Percentiles rank a stretch among this genome's conserved stretches.
Evolutionary conservation across 176 grass and related monocot genomes (phyloP).

Genomic region (Pontederia crassipes): DNA sequence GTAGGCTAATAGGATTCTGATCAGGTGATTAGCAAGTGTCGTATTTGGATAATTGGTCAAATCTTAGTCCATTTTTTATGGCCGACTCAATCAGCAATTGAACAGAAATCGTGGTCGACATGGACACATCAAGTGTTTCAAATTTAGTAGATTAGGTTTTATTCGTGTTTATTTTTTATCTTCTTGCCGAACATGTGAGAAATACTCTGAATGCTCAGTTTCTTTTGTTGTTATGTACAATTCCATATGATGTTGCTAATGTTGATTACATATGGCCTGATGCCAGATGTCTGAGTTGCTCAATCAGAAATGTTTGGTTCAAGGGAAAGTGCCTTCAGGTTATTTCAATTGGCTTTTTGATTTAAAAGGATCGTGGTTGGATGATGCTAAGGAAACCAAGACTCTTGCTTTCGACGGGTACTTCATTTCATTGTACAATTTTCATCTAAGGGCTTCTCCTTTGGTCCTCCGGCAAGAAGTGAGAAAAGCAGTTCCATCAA

Average conservation of each 20-base stretch:
- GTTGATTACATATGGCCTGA: neutral
- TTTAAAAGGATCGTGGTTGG: slow-evolving; percentile 75
- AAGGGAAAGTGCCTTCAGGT: slow-evolving; percentile 85
- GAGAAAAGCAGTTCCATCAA: slow-evolving; percentile 73
- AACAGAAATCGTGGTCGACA: no score
- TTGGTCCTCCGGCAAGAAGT: slow-evolving; percentile 80
- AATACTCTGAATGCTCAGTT: no score
- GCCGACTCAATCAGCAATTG: no score
- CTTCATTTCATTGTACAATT: slow-evolving; percentile 86
- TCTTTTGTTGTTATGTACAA: no score
- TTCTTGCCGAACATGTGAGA: no score
- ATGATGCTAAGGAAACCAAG: slow-evolving; percentile 67
- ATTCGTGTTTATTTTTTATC: no score
- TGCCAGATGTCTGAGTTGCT: slow-evolving; percentile 89
- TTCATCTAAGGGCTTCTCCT: slow-evolving; percentile 75
- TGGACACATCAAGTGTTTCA: no score
- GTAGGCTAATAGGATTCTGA: no score
- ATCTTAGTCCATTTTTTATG: no score
- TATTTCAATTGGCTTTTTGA: slow-evolving; percentile 80
- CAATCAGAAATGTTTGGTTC: slow-evolving; percentile 78
- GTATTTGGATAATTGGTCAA: no score
- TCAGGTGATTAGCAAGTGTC: no score
- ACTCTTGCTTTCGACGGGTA: slow-evolving; percentile 74
- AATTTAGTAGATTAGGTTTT: no score
- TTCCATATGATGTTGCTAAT: neutral